These are phyloP conservation scores for Rhododendron kiyosumense DNA, from an alignment of 148 eudicot species.

Conservation along the genomic window DNA sequence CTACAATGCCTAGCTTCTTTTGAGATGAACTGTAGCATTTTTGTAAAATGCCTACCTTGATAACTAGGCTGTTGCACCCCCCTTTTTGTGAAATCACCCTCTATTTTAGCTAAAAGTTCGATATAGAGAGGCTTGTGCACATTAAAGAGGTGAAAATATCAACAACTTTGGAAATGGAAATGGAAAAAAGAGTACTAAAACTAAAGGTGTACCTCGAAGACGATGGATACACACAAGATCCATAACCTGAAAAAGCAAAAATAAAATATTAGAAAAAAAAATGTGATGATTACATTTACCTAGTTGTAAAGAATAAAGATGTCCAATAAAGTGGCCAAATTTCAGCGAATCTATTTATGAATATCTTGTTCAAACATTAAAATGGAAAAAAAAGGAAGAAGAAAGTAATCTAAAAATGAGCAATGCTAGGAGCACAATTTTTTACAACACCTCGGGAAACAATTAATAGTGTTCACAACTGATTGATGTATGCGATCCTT, in stretches of 20 bases:
- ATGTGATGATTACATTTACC: neutral
- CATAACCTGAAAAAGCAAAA: slow-evolving; percentile 41
- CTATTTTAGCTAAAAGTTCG: too few species aligned
- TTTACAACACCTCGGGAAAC: too few species aligned
- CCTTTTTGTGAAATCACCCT: too few species aligned
- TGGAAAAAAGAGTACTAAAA: neutral
- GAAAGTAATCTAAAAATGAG: too few species aligned
- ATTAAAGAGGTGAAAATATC: neutral
- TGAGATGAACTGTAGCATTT: too few species aligned
- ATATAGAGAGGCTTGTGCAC: neutral
- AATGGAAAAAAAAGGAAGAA: too few species aligned
- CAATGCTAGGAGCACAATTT: too few species aligned
- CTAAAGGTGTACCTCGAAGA: slow-evolving; percentile 44
- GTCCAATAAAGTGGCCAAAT: neutral
- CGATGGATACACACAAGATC: slow-evolving; percentile 71
- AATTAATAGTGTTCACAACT: too few species aligned
- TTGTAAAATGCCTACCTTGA: too few species aligned
- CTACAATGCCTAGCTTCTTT: too few species aligned
- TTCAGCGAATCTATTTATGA: neutral
- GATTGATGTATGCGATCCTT: too few species aligned
- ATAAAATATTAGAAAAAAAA: neutral
- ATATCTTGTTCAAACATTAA: neutral
- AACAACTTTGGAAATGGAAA: neutral
- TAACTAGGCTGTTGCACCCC: too few species aligned
- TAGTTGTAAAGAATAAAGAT: neutral